Conservation (phyloP, 2,329 filamentous ascomycete genomes). For the Cryphonectria naterciae region DNA sequence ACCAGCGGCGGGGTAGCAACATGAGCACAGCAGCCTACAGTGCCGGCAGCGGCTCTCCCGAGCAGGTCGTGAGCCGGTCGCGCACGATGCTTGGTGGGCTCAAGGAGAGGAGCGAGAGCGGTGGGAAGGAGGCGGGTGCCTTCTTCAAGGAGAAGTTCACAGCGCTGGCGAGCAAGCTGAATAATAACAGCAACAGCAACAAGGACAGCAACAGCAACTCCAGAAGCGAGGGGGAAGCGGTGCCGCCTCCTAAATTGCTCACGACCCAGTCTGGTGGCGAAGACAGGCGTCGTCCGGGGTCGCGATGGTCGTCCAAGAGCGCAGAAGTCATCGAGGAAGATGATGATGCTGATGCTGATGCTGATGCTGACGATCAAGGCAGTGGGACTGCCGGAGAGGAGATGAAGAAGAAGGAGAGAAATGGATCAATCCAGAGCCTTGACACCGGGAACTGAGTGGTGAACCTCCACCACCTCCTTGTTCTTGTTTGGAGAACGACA, state of each 20-base stretch:
- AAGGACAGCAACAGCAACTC: slow-evolving; percentile 38
- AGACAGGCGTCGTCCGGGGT: slow-evolving; percentile 31
- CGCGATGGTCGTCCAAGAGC: slow-evolving; percentile 26
- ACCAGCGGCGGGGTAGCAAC: slow-evolving; percentile 29
- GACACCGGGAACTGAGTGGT: slow-evolving; percentile 13
- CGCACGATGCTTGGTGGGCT: slow-evolving; percentile 28
- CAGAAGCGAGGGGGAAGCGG: slow-evolving; percentile 26
- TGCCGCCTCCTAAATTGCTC: neutral
- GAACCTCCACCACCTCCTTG: no score
- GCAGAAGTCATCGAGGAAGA: slow-evolving; percentile 31
- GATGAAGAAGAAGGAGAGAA: neutral
- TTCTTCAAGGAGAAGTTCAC: slow-evolving; percentile 33
- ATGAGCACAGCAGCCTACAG: slow-evolving; percentile 20
- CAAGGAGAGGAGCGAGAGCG: slow-evolving; percentile 29
- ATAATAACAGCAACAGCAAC: slow-evolving; percentile 30
- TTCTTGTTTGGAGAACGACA: neutral
- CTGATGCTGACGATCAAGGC: slow-evolving; percentile 30
- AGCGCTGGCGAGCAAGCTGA: slow-evolving; percentile 35
- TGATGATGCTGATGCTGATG: slow-evolving; percentile 14
- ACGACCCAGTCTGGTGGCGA: slow-evolving; percentile 34
- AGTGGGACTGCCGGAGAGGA: slow-evolving; percentile 26
- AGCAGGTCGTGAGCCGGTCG: slow-evolving; percentile 16
- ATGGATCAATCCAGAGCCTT: neutral
- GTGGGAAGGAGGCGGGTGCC: slow-evolving; percentile 25
- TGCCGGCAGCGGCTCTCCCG: slow-evolving; percentile 16